phyloP scores from a whole-genome alignment of 2,329 filamentous ascomycete species.

The Aspergillus sp. region DNA sequence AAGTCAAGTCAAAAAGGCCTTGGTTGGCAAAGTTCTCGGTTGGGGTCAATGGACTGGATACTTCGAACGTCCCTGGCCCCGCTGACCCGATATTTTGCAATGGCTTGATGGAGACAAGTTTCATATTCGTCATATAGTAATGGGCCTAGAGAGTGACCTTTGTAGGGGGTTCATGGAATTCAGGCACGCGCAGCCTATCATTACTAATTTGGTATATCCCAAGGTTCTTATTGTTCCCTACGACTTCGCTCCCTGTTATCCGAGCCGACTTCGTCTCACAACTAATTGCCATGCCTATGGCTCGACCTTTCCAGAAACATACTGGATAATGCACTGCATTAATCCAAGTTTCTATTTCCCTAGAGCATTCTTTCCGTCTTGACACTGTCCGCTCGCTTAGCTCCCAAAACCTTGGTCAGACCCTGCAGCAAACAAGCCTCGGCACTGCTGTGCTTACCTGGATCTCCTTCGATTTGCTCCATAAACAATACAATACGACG shows the following conservation, averaged over 20 bases:
- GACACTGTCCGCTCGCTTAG: neutral
- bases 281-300: neutral
- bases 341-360: too few relatives aligned
- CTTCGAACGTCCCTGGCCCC: constrained; percentile 29
- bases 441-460: constrained; percentile 6
- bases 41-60: constrained; percentile 34
- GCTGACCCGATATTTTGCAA: neutral
- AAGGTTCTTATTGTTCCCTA: neutral
- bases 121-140: neutral
- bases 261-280: neutral
- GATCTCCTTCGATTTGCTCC: constrained; percentile 24
- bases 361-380: neutral
- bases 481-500: constrained; percentile 23
- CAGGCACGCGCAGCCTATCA: neutral
- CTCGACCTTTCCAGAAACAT: neutral
- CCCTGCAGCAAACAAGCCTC: neutral
- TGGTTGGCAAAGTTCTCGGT: constrained; percentile 30
- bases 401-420: neutral
- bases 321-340: too few relatives aligned
- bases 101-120: neutral
- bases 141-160: neutral
- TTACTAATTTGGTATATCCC: neutral
- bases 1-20: constrained; percentile 27
- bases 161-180: neutral
- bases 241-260: neutral